Evolutionary conservation across 208 protist genomes (phyloP), one percentile per base, ranked within the genome.

Genomic region (Angomonas deanei): DNA sequence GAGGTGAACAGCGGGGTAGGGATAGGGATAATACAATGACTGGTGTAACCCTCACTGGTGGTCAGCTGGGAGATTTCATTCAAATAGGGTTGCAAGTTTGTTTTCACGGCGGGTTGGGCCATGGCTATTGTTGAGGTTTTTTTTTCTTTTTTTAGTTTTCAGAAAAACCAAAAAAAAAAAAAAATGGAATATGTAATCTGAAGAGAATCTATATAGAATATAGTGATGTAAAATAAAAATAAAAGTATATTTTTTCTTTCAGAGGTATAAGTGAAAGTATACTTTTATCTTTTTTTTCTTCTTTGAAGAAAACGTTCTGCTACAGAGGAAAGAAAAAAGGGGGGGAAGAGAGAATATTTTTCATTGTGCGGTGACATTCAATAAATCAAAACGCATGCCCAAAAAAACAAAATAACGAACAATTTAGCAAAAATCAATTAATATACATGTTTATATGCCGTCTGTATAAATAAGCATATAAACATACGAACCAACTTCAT

Each of bases 381-480:
- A n/a, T n/a, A n/a, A n/a, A n/a, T n/a, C 11, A 49, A 3, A 49
- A 27, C 46, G 19, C 24, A 21, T 61, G n/a, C 19, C 24, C 13
- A 49, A 36, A 36, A 59, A 59, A 59, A 59, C 15, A 59, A 59
- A 36, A 36, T 5, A 59, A 36, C 8, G 28, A 59, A 59, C 3
- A 59, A n/a, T 11, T 32, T 21, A 28, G 31, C n/a, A 28, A 32
- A 17, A 28, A n/a, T 8, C 31, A 31, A 19, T 8, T 26, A n/a
- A n/a, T n/a, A n/a, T n/a, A n/a, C n/a, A n/a, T n/a, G n/a, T n/a
- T 26, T 30, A 61, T 21, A 11, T 27, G 26, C 33, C 32, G 24
- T 66, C 17, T 57, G 8, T 11, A 42, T 10, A 32, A 42, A 46
- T 47, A 33, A 23, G 38, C 52, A 11, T 55, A 28, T 61, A 5